These are phyloP conservation scores for Brassica cretica DNA, from an alignment of 345 rosid genomes.

Conservation along the genomic window DNA sequence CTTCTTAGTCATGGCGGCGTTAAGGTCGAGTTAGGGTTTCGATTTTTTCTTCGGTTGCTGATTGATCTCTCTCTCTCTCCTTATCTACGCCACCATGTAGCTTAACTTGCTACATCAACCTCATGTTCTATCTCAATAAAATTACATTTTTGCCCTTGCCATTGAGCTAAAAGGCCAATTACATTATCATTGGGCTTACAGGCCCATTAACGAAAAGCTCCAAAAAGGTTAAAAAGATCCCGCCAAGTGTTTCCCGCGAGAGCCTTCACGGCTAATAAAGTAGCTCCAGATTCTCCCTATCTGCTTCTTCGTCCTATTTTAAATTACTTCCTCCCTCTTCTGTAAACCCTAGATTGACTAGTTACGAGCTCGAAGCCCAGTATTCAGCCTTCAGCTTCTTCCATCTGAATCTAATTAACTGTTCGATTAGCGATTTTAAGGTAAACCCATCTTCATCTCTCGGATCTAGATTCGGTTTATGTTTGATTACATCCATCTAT, in stretches of 20 bases:
- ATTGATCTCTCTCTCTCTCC: neutral
- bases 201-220: conserved; percentile 16
- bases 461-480: neutral
- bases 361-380: conserved; percentile 3
- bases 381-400: neutral
- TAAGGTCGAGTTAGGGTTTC: conserved; percentile 36
- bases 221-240: neutral
- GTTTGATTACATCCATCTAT: neutral
- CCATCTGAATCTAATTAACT: neutral
- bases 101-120: conserved; percentile 11
- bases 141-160: neutral
- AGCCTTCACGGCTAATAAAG: neutral
- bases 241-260: conserved; percentile 35
- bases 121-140: neutral
- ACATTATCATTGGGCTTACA: neutral
- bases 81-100: conserved; percentile 24
- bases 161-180: neutral
- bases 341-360: conserved; percentile 16
- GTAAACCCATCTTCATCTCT: conserved; percentile 2
- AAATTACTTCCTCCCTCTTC: neutral
- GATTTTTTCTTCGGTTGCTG: neutral
- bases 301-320: neutral
- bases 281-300: conserved; percentile 1
- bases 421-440: conserved; percentile 1
- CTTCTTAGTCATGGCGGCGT: conserved; percentile 57